Evolutionary conservation across 371 early-diverging fungal genomes (phyloP).

Genomic region (Vittaforma corneae): DNA sequence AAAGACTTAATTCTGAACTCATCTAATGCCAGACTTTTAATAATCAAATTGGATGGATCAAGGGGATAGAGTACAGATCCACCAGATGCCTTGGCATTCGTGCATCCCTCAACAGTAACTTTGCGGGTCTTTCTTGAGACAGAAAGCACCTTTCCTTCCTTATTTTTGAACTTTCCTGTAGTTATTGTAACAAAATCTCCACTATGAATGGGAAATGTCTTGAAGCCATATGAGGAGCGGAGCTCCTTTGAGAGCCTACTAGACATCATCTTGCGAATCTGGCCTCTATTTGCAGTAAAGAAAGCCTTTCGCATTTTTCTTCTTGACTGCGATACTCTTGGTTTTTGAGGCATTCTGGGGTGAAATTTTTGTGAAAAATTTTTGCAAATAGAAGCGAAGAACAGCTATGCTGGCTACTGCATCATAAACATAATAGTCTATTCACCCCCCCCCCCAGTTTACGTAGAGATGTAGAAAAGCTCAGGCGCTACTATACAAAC

Average conservation of each 20-base stretch:
- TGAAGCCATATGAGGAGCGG: slow-evolving; percentile 48
- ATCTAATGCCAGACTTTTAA: slow-evolving; percentile 50
- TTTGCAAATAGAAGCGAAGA: slow-evolving; percentile 27
- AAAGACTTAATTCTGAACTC: slow-evolving; percentile 45
- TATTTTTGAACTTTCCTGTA: slow-evolving; percentile 52
- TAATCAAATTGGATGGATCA: slow-evolving; percentile 53
- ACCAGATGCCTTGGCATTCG: slow-evolving; percentile 48
- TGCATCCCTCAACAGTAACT: slow-evolving; percentile 53
- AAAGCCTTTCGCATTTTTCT: slow-evolving; percentile 57
- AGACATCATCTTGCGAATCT: slow-evolving; percentile 52
- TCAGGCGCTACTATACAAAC: too few relatives aligned
- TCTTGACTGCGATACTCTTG: slow-evolving; percentile 47
- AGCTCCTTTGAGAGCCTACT: slow-evolving; percentile 52
- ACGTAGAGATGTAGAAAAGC: not conserved
- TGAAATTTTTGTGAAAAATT: slow-evolving; percentile 33
- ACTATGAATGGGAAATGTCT: slow-evolving; percentile 47
- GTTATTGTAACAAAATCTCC: slow-evolving; percentile 53
- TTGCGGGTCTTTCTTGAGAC: slow-evolving; percentile 46
- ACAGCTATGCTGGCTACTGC: slow-evolving; percentile 16
- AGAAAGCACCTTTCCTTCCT: slow-evolving; percentile 48
- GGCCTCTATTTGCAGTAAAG: slow-evolving; percentile 46
- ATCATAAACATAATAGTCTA: not conserved
- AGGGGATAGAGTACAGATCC: slow-evolving; percentile 40
- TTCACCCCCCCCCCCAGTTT: not conserved
- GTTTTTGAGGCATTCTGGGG: slow-evolving; percentile 47